phyloP scores from a whole-genome alignment of 2,329 filamentous ascomycete genomes.

The Alternaria sp. region DNA sequence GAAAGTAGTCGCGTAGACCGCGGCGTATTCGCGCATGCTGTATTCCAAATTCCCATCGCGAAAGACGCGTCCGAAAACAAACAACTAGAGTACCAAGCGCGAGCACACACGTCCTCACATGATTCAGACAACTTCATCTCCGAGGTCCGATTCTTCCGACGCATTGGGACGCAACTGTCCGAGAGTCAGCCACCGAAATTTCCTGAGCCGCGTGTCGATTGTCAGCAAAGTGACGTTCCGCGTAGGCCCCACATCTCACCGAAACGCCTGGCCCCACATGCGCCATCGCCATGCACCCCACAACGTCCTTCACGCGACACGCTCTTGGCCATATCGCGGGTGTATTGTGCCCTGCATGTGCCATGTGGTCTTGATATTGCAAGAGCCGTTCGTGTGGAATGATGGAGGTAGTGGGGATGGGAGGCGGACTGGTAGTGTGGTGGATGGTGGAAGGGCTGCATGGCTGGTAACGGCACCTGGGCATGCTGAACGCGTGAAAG shows the following conservation, averaged over 20 bases:
- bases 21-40: neutral
- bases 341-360: slow-evolving; percentile 1
- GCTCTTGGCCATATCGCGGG: neutral
- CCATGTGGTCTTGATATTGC: slow-evolving; percentile 5
- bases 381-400: neutral
- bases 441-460: neutral
- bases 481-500: neutral
- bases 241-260: neutral
- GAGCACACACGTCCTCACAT: neutral
- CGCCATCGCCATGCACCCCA: neutral
- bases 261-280: slow-evolving; percentile 28
- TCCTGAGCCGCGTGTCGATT: neutral
- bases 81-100: neutral
- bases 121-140: neutral
- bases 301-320: slow-evolving; percentile 1
- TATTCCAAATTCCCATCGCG: neutral
- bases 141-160: neutral
- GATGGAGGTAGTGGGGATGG: neutral
- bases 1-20: slow-evolving; percentile 19
- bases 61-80: neutral
- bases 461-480: neutral
- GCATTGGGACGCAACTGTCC: neutral
- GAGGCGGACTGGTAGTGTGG: neutral
- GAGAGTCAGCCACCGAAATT: neutral
- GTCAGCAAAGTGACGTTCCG: neutral